Percentiles rank a stretch among this genome's conserved stretches.
Evolutionary conservation across 441 rosid genomes (phyloP).

Genomic region (Viola pubescens): DNA sequence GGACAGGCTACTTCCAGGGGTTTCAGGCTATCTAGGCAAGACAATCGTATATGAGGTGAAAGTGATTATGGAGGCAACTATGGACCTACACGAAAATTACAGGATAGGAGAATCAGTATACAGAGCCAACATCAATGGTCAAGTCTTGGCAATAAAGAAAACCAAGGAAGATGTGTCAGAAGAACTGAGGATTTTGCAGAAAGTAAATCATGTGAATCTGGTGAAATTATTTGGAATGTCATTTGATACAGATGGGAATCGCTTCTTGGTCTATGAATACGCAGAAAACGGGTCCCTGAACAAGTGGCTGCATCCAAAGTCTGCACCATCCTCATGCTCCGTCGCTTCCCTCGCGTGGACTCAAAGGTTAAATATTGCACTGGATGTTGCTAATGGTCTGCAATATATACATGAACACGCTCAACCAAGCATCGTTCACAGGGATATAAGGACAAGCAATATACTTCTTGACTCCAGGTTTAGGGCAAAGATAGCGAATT

Average conservation of each 20-base stretch:
- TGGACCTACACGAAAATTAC: slow-evolving; percentile 32
- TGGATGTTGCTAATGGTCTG: slow-evolving; percentile 56
- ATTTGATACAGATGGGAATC: slow-evolving; percentile 25
- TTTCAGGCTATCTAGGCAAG: slow-evolving; percentile 46
- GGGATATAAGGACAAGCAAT: slow-evolving; percentile 42
- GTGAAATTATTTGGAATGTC: slow-evolving; percentile 50
- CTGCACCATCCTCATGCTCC: slow-evolving; percentile 26
- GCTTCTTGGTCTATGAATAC: slow-evolving; percentile 52
- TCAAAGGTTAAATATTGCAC: slow-evolving; percentile 41
- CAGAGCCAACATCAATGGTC: slow-evolving; percentile 35
- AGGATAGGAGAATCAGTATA: slow-evolving; percentile 45
- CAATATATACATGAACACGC: slow-evolving; percentile 57
- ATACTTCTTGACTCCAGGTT: slow-evolving; percentile 45
- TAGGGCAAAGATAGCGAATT: slow-evolving; percentile 54
- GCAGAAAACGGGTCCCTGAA: slow-evolving; percentile 54
- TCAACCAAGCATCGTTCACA: slow-evolving; percentile 47
- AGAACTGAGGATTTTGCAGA: slow-evolving; percentile 45
- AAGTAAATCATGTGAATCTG: slow-evolving; percentile 53
- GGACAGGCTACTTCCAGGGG: slow-evolving; percentile 37
- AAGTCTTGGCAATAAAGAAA: slow-evolving; percentile 43
- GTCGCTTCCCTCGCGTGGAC: slow-evolving; percentile 36
- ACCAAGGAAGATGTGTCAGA: slow-evolving; percentile 30
- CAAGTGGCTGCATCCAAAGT: slow-evolving; percentile 39
- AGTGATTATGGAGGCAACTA: slow-evolving; percentile 41
- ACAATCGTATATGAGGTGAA: slow-evolving; percentile 31